phyloP scores from a whole-genome alignment of 1,284 basidiomycete genomes.

The Trichosporon ovoides region DNA sequence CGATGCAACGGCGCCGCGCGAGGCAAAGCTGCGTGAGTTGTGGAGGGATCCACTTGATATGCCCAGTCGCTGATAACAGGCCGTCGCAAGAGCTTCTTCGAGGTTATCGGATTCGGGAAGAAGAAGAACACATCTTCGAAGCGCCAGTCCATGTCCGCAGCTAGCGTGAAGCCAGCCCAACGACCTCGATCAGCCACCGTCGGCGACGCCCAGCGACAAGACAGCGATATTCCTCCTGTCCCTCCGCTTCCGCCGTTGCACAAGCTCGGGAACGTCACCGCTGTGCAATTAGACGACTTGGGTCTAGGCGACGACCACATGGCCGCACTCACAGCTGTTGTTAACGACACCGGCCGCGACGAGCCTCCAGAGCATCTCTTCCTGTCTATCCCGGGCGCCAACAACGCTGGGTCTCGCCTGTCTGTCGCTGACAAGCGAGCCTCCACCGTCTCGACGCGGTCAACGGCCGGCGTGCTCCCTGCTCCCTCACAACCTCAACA shows the following conservation, averaged over 20 bases:
- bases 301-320: background rate
- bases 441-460: background rate
- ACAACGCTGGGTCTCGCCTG: background rate
- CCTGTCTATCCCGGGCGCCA: background rate
- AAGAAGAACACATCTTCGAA: background rate
- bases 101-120: background rate
- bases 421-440: background rate
- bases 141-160: background rate
- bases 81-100: slow-evolving; percentile 4
- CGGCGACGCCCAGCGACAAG: background rate
- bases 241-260: background rate
- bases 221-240: background rate
- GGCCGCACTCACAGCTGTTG: background rate
- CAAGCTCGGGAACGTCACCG: background rate
- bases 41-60: too few relatives aligned
- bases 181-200: background rate
- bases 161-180: background rate
- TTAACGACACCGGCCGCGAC: background rate
- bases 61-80: background rate
- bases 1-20: too few relatives aligned
- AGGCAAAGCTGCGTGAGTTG: slow-evolving; percentile 2
- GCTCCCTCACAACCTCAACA: background rate
- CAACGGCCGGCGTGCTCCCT: background rate
- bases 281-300: background rate
- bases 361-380: slow-evolving; percentile 1